These are phyloP conservation scores for Blastobotrys capitulatus DNA, from an alignment of 1,139 yeast species.

Conservation along the genomic window DNA sequence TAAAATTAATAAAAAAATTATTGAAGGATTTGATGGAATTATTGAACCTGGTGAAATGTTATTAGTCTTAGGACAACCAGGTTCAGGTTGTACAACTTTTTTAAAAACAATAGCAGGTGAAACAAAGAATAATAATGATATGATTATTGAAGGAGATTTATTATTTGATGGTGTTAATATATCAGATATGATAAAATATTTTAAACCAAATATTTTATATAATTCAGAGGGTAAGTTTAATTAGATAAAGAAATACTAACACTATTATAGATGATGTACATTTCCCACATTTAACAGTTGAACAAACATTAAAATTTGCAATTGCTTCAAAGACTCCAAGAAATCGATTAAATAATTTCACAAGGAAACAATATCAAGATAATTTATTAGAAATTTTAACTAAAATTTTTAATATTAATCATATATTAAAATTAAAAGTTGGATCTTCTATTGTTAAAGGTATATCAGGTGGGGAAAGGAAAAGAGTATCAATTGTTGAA, in stretches of 20 bases:
- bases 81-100: slow-evolving; percentile 57
- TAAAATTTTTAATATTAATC: slow-evolving; percentile 51
- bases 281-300: slow-evolving; percentile 56
- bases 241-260: not conserved
- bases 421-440: slow-evolving; percentile 47
- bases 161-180: slow-evolving; percentile 48
- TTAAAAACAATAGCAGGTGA: slow-evolving; percentile 51
- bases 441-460: slow-evolving; percentile 56
- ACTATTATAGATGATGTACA: slow-evolving; percentile 40
- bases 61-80: slow-evolving; percentile 57
- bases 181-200: slow-evolving; percentile 42
- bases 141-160: slow-evolving; percentile 36
- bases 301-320: slow-evolving; percentile 55
- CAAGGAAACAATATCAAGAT: slow-evolving; percentile 30
- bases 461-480: slow-evolving; percentile 57
- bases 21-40: slow-evolving; percentile 15
- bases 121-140: slow-evolving; percentile 32
- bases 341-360: slow-evolving; percentile 3
- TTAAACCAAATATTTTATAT: slow-evolving; percentile 48
- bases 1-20: slow-evolving; percentile 21
- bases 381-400: slow-evolving; percentile 44
- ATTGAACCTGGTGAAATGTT: slow-evolving; percentile 47
- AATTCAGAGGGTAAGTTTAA: slow-evolving; percentile 41
- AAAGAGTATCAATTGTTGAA: slow-evolving; percentile 57
- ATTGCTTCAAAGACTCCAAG: slow-evolving; percentile 52